Conservation (phyloP, 768 basidiomycete species). For the Mycena rosella region DNA sequence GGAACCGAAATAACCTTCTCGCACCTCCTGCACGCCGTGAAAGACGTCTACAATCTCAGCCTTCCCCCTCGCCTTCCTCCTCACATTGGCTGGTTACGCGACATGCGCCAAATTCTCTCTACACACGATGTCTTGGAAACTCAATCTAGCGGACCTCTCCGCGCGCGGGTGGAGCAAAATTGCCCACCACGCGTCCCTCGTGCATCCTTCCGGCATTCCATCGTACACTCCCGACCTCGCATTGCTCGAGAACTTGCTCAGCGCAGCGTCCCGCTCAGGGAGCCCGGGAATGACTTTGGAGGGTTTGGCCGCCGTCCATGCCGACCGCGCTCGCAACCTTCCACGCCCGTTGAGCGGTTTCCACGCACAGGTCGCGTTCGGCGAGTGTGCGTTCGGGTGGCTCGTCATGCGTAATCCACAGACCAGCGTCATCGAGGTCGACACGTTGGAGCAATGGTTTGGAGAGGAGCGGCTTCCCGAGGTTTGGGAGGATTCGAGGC, state of each 20-base stretch:
- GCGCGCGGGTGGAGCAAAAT: conserved; percentile 64
- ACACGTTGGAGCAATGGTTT: conserved; percentile 61
- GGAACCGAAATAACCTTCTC: conserved; percentile 65
- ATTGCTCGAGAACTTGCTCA: conserved; percentile 47
- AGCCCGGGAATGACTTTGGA: conserved; percentile 56
- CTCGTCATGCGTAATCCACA: conserved; percentile 51
- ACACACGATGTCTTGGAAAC: conserved; percentile 34
- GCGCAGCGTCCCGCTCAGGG: no score
- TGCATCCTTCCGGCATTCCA: conserved; percentile 55
- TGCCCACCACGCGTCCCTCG: conserved; percentile 76
- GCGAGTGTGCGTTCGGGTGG: conserved; percentile 70
- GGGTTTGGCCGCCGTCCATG: conserved; percentile 66
- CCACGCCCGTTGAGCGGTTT: conserved; percentile 49
- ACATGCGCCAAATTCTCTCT: conserved; percentile 57
- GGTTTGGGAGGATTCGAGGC: conserved; percentile 57
- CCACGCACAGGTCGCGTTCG: conserved; percentile 68
- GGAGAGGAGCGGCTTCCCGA: conserved; percentile 72
- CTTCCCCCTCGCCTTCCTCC: conserved; percentile 65
- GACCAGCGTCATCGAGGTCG: conserved; percentile 41
- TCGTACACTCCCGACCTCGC: conserved; percentile 59
- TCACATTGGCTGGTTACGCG: conserved; percentile 62
- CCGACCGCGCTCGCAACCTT: conserved; percentile 53
- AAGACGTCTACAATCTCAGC: conserved; percentile 73
- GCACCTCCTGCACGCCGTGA: conserved; percentile 64
- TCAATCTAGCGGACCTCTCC: conserved; percentile 68